Base-by-base conservation (phyloP, 495 filamentous ascomycete genomes). In the Chaetomium cochliodes region DNA sequence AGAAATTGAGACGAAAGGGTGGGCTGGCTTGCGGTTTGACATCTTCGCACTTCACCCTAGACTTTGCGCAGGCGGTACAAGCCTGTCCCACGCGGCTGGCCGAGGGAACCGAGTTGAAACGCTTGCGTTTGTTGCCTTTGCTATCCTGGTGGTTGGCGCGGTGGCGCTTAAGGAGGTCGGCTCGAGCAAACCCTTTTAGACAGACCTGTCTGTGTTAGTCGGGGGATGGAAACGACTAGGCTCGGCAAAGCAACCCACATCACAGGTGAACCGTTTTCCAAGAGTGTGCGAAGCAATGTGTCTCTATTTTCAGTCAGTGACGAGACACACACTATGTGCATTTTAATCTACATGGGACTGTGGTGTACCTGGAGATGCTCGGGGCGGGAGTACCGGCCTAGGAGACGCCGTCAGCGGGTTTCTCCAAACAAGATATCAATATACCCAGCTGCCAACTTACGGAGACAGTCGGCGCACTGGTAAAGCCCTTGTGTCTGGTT, bases 241-340 rank as follows among this genome's bases (percentile, higher is more conserved):
- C 22, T 11, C 5, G 25, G 12, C 7, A 60, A 18, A 16, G 41
- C 3, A 25, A 68, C 67, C 13, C 61, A 62, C 72, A 51, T 76
- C 74, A 54, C 76, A 78, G 30, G 68, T 55, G 58, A 84, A 86
- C 18, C 82, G 82, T 62, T 84, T 85, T 52, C 84, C 84, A 28
- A 82, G 77, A 0, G 82, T 85, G 65, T 86, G 84, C n/a, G 82
- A 81, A 51, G 82, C 78, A 22, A 86, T 81, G 70, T 86, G 84
- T 50, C 84, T 77, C 67, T 82, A 30, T 16, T 25, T 26, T 42
- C 16, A 5, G 54, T 65, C 42, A 69, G 60, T 44, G 28, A 26
- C 0, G 26, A 58, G 3, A 44, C 0, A 37, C 15, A n/a, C 3
- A 22, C 16, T 0, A 23, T 5, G 33, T 8, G 23, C 15, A 41